Conservation (phyloP, 805 yeast species). For the Isabelozyma pseudorhagii region DNA sequence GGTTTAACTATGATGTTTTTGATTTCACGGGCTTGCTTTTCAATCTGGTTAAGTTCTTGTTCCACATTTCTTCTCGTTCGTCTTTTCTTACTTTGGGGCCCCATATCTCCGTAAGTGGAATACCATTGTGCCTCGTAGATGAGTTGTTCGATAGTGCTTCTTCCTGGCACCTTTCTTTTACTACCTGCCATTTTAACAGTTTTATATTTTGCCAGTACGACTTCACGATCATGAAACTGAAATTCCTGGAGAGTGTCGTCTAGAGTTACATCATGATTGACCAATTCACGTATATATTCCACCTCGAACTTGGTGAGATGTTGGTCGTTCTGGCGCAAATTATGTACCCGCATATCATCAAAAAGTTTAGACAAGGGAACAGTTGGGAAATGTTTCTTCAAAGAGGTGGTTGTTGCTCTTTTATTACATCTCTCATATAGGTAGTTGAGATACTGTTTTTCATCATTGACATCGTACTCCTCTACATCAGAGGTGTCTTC, state of each 20-base stretch:
- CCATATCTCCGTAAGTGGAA: conserved; percentile 11
- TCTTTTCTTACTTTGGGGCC: conserved; percentile 6
- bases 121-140: conserved; percentile 41
- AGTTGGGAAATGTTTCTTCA: not conserved
- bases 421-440: not conserved
- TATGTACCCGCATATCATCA: not conserved
- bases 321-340: not conserved
- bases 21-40: not conserved
- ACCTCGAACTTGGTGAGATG: not conserved
- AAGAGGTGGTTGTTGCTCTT: not conserved
- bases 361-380: not conserved
- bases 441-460: not conserved
- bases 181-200: not conserved
- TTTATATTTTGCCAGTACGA: not conserved
- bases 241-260: not conserved
- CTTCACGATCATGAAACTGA: not conserved
- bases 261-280: not conserved
- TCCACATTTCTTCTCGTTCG: conserved; percentile 5
- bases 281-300: not conserved
- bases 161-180: conserved; percentile 25
- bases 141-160: conserved; percentile 24
- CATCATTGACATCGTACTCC: not conserved
- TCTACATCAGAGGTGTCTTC: not conserved
- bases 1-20: not conserved
- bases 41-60: conserved; percentile 1